Percentiles rank a stretch among this genome's conserved stretches.
Evolutionary conservation across 805 yeast genomes (phyloP).

Genomic region (Saturnispora zaruensis): DNA sequence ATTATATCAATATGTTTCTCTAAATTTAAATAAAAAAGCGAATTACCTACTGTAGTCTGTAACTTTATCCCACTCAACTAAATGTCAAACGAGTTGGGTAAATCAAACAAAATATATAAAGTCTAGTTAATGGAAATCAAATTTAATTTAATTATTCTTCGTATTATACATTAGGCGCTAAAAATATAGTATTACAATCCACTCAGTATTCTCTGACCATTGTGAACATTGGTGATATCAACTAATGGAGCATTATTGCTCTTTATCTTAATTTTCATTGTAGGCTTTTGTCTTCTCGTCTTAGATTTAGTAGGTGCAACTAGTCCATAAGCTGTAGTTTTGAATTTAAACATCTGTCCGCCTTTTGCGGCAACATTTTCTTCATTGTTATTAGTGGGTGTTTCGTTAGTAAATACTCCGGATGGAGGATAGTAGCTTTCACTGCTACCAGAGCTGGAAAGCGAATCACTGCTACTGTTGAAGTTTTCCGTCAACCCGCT

Average conservation of each 20-base stretch:
- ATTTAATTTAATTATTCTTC: neutral
- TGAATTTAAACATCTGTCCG: constrained; percentile 30
- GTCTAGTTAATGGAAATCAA: neutral
- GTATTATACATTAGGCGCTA: neutral
- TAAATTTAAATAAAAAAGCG: neutral
- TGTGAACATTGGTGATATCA: constrained; percentile 8
- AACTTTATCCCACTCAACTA: too few species aligned
- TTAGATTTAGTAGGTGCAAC: constrained; percentile 23
- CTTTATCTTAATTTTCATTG: constrained; percentile 20
- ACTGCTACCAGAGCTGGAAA: neutral
- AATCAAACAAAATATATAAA: too few species aligned
- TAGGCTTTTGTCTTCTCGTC: constrained; percentile 26
- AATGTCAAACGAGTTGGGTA: too few species aligned
- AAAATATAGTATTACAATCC: neutral
- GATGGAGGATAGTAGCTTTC: constrained; percentile 2
- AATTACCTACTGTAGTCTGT: neutral
- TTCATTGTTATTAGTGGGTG: neutral
- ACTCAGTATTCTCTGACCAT: neutral
- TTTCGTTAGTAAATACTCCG: neutral
- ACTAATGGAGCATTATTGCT: neutral
- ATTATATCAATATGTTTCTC: neutral
- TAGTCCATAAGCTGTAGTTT: constrained; percentile 27
- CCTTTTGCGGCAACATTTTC: constrained; percentile 2
- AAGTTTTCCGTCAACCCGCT: neutral
- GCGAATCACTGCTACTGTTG: neutral